Base-by-base conservation (phyloP, 2,329 filamentous ascomycete genomes). In the Colletotrichum lindemuthianum region DNA sequence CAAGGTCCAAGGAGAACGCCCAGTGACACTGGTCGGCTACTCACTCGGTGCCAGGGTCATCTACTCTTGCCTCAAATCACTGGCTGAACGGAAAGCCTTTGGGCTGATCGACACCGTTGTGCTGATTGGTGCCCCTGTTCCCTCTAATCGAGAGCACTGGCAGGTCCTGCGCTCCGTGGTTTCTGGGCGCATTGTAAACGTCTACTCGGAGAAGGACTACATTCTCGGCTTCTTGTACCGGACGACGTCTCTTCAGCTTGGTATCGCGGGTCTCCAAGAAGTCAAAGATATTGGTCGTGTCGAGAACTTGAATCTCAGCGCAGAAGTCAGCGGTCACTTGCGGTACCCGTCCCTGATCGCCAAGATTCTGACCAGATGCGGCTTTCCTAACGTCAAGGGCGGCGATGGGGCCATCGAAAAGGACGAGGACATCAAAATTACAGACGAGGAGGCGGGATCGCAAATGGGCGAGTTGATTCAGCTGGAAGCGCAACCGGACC, bases 171-270 rank as follows among this genome's bases (percentile, higher is more conserved):
- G 92, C 36, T 88, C 86, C 48, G 92, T 95, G 1, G 93, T 97
- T 0, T 87, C 90, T 2, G 93, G 94, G 2, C 86, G 91, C 61
- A 84, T 97, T 8, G 90, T 97, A 70, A 97, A 97, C 70, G 92
- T 95, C 8, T 97, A 90, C 77, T 95, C 92, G 2, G 88, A 90
- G 56, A 94, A 96, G 65, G 94, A 97, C 76, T 92, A 92, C 72
- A 88, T 97, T 37, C 87, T 97, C 1, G 93, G 88, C 1, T 95
- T 97, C 73, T 81, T 97, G 15, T 97, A 97, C 75, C 88, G 94
- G 48, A 90, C 92, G 2, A 93, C 91, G 44, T 93, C 90, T 63
- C 86, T 97, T 34, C 90, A 96, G 68, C 85, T 92, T 44, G 94
- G 94, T 4, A 87, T 97, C 45, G 93, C 93, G 0, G 95, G 94